Evolutionary conservation across 2,329 filamentous ascomycete species (phyloP).

Genomic region (Colletotrichum sp.): DNA sequence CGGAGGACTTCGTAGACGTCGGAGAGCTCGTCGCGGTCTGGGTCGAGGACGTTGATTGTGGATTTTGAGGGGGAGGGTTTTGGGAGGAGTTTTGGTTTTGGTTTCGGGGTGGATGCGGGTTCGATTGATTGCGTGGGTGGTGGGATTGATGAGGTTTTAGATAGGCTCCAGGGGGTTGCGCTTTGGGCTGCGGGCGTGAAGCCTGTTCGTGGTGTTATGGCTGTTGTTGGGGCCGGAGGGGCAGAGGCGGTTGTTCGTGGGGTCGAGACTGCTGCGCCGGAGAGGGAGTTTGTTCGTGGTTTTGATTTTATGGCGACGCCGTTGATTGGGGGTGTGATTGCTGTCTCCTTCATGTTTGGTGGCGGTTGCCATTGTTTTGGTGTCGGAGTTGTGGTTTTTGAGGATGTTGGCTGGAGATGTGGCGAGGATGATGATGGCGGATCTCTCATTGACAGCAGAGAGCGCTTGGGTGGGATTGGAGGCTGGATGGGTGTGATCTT

Average conservation of each 20-base stretch:
- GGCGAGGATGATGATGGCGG: background rate
- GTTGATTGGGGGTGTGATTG: background rate
- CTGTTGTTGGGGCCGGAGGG: background rate
- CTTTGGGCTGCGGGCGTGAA: constrained; percentile 3
- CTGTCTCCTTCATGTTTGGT: background rate
- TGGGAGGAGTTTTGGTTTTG: background rate
- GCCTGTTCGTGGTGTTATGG: background rate
- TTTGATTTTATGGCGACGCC: background rate
- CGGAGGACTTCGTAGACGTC: constrained; percentile 47
- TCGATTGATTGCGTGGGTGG: background rate
- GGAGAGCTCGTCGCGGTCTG: constrained; percentile 18
- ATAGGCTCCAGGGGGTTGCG: background rate
- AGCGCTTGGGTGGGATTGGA: background rate
- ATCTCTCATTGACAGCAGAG: background rate
- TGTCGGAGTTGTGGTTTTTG: background rate
- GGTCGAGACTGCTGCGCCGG: background rate
- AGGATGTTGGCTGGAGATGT: background rate
- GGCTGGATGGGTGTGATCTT: background rate
- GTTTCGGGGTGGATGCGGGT: background rate
- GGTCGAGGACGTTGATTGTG: background rate
- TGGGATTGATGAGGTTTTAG: background rate
- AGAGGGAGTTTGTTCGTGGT: background rate
- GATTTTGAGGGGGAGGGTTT: background rate
- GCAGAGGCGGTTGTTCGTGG: background rate
- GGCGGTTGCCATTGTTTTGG: background rate